Evolutionary conservation across 768 basidiomycete species (phyloP).

Genomic region (Pleurotus djamor): DNA sequence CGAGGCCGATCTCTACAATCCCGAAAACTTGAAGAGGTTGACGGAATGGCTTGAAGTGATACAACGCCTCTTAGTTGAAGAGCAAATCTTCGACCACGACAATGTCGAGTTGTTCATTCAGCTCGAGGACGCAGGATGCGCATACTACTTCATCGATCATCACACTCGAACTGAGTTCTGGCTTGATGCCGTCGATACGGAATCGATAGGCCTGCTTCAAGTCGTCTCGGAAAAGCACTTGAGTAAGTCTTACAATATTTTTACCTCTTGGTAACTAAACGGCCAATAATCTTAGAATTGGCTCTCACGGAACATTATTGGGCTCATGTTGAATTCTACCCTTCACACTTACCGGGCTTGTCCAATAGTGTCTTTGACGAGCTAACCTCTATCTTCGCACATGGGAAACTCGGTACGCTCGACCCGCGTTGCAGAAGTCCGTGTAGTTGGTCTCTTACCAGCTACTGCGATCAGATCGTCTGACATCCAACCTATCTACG

Average conservation of each 20-base stretch:
- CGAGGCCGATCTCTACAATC: slow-evolving; percentile 46
- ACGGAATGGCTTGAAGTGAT: slow-evolving; percentile 32
- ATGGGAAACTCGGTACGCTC: slow-evolving; percentile 47
- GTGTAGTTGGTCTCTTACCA: background rate
- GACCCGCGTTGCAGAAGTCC: background rate
- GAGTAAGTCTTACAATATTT: slow-evolving; percentile 30
- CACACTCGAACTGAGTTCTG: slow-evolving; percentile 47
- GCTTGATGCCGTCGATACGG: slow-evolving; percentile 43
- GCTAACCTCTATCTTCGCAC: slow-evolving; percentile 50
- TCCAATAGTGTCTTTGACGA: slow-evolving; percentile 36
- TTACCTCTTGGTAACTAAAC: background rate
- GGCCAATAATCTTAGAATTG: slow-evolving; percentile 27
- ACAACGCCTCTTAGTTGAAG: slow-evolving; percentile 23
- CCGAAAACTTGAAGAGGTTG: slow-evolving; percentile 30
- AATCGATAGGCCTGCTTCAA: slow-evolving; percentile 38
- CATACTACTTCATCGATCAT: slow-evolving; percentile 60
- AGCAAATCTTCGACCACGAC: slow-evolving; percentile 28
- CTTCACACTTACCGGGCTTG: slow-evolving; percentile 46
- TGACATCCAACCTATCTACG: slow-evolving; percentile 59
- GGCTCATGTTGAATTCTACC: slow-evolving; percentile 62
- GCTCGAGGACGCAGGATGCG: slow-evolving; percentile 34
- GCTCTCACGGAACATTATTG: slow-evolving; percentile 55
- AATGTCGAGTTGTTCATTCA: slow-evolving; percentile 54
- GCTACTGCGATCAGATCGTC: slow-evolving; percentile 42
- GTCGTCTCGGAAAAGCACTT: slow-evolving; percentile 51